Base-by-base conservation (phyloP, 2,329 filamentous ascomycete genomes). In the Fusarium guadeloupense region DNA sequence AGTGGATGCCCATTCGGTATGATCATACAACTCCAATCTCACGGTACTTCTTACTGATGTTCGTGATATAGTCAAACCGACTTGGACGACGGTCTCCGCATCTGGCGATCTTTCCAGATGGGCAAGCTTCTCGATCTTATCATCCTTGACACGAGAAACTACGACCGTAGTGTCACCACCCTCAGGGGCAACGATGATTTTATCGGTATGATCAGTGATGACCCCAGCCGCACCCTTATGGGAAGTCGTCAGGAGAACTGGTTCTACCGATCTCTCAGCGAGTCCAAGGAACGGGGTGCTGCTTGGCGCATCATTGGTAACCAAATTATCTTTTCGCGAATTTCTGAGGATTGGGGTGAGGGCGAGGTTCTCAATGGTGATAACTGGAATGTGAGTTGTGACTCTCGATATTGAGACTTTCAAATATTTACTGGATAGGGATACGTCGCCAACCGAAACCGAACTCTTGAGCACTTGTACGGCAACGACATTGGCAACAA, bases 301-400 rank as follows among this genome's bases (percentile, higher is more conserved):
- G 81, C 83, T 1, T 93, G 90, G 90, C 81, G 89, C 34, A 72
- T 93, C 16, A 82, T 93, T 37, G 89, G 89, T 9, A 89, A 87
- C 21, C 89, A 92, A 71, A 85, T 89, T 35, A 76, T 91, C 42
- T 91, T 92, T 74, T 86, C 84, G 8, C 80, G 81, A 7, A 73
- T 88, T 20, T 67, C 61, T 10, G 63, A 76, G 47, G 70, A 74
- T n/a, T 59, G 68, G 10, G 71, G 69, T 16, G 54, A 53, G 1
- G 68, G 75, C 28, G 77, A 75, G 41, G 47, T 62, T 3, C 16
- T 63, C 0, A 43, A 57, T 3, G 43, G 44, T 20, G 72, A 75
- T 42, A 65, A 68, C 35, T 78, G 75, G 76, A 75, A 69, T 28
- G 61, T 64, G 13, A 34, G 61, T 54, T 5, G 6, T 1, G 1